Percentiles rank a stretch among this genome's conserved stretches.
These are phyloP conservation scores for Cinnamomum chago DNA, from an alignment of 164 flowering plant genomes.

Conservation along the genomic window DNA sequence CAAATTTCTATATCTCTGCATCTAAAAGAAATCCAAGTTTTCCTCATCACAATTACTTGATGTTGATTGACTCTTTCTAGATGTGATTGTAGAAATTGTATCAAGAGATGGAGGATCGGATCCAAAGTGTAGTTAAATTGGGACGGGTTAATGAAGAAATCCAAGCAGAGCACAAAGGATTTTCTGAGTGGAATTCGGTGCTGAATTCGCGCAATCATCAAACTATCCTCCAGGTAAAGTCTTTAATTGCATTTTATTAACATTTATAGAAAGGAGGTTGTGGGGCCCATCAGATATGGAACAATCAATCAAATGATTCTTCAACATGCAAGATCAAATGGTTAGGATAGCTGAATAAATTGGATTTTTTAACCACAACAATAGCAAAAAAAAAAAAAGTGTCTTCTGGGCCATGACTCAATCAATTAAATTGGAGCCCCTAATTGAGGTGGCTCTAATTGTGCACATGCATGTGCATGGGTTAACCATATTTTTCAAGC, in stretches of 20 bases:
- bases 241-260: neutral
- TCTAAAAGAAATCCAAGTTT: too few species aligned
- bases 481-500: too few species aligned
- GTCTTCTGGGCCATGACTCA: neutral
- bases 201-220: constrained; percentile 49
- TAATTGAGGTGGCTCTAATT: too few species aligned
- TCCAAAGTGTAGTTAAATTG: constrained; percentile 37
- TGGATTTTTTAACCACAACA: neutral
- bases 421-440: too few species aligned
- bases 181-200: constrained; percentile 47
- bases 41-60: too few species aligned
- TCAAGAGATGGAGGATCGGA: constrained; percentile 45
- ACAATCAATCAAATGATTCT: neutral
- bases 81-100: constrained; percentile 36
- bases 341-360: neutral
- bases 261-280: neutral
- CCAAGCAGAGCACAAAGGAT: constrained; percentile 34
- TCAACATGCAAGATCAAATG: neutral
- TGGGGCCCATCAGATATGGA: neutral
- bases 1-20: neutral
- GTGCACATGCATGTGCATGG: too few species aligned
- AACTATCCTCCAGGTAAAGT: constrained; percentile 55
- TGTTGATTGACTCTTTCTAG: too few species aligned
- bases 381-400: too few species aligned
- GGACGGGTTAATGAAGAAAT: constrained; percentile 41